Percentiles rank a stretch among this genome's conserved stretches.
Evolutionary conservation across 2,329 filamentous ascomycete species (phyloP).

Genomic region (Fusarium goolgardi): DNA sequence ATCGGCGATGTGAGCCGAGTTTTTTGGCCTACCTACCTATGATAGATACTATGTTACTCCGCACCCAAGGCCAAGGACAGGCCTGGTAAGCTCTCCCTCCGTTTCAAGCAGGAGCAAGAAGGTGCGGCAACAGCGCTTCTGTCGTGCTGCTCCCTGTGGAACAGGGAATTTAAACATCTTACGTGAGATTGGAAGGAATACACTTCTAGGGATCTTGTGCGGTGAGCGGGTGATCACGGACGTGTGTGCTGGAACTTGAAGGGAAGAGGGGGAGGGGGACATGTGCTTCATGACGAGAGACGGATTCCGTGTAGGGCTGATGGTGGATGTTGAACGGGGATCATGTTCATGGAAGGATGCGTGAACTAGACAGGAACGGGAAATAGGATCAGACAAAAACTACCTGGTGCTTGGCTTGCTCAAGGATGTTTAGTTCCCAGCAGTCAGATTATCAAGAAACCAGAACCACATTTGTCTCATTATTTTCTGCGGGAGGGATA

Average conservation of each 20-base stretch:
- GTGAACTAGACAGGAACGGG: constrained; percentile 8
- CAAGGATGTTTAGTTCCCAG: no score
- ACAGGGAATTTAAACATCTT: constrained; percentile 42
- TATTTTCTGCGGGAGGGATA: constrained; percentile 6
- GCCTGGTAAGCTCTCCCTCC: neutral
- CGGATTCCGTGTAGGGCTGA: constrained; percentile 29
- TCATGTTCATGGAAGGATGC: neutral
- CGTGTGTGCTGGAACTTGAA: neutral
- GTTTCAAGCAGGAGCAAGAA: constrained; percentile 6
- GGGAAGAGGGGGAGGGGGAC: neutral
- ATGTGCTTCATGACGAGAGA: constrained; percentile 14
- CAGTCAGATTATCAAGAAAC: constrained; percentile 12
- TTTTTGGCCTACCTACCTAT: constrained; percentile 13
- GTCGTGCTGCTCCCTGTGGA: neutral
- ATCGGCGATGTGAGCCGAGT: constrained; percentile 31
- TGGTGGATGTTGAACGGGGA: constrained; percentile 8
- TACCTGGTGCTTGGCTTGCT: neutral
- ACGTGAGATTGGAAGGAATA: constrained; percentile 42
- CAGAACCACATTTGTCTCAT: constrained; percentile 4
- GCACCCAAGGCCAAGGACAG: constrained; percentile 1
- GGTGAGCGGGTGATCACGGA: constrained; percentile 38
- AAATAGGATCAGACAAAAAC: constrained; percentile 11
- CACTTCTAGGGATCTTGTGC: constrained; percentile 7
- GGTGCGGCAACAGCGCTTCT: constrained; percentile 14
- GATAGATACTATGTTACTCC: constrained; percentile 1